Conservation (phyloP, 495 filamentous ascomycete genomes). For the Tuber magnatum region DNA sequence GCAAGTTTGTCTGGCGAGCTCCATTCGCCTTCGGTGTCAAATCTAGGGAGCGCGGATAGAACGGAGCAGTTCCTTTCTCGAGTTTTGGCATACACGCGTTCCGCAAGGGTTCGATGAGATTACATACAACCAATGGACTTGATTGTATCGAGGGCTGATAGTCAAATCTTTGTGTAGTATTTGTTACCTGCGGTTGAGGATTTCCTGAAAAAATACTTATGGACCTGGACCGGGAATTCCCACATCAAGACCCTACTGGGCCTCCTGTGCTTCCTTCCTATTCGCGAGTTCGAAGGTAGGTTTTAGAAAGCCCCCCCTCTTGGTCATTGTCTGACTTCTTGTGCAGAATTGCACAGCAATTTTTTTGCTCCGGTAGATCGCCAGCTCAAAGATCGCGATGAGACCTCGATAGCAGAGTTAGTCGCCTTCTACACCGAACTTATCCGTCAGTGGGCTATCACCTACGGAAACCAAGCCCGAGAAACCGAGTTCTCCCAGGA, state of each 20-base stretch:
- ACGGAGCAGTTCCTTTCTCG: slow-evolving; percentile 47
- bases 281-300: slow-evolving; percentile 54
- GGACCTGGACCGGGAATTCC: slow-evolving; percentile 60
- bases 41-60: slow-evolving; percentile 22
- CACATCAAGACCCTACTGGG: slow-evolving; percentile 57
- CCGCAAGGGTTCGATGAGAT: slow-evolving; percentile 53
- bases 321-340: slow-evolving; percentile 20
- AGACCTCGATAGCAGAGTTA: slow-evolving; percentile 41
- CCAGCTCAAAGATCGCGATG: slow-evolving; percentile 28
- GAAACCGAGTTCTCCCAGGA: slow-evolving; percentile 19
- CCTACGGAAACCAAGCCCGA: slow-evolving; percentile 18
- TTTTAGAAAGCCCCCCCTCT: background rate
- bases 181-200: slow-evolving; percentile 55
- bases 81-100: slow-evolving; percentile 54
- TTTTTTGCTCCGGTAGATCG: slow-evolving; percentile 55
- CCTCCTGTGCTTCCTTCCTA: slow-evolving; percentile 57
- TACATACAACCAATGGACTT: background rate
- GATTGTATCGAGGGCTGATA: slow-evolving; percentile 29
- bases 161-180: slow-evolving; percentile 44
- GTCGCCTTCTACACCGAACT: slow-evolving; percentile 66
- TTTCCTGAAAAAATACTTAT: slow-evolving; percentile 58
- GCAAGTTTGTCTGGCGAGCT: slow-evolving; percentile 30
- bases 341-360: slow-evolving; percentile 48
- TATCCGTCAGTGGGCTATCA: slow-evolving; percentile 60
- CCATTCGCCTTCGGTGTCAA: slow-evolving; percentile 2